Conservation (phyloP, 495 filamentous ascomycete species). For the Penicillium coffeae region DNA sequence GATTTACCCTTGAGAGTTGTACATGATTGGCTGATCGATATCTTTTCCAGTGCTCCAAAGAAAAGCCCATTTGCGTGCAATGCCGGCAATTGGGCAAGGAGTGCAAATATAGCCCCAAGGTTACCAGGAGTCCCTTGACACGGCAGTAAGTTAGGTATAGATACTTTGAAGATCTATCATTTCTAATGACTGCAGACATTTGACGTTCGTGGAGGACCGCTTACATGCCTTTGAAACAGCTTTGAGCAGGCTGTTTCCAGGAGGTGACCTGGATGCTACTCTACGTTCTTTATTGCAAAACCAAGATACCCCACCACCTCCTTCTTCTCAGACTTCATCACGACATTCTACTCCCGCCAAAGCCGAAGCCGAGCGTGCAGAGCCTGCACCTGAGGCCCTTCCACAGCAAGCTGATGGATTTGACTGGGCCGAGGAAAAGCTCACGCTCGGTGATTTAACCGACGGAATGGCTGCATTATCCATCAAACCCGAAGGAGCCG, state of each 20-base stretch:
- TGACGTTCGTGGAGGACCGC: conserved; percentile 49
- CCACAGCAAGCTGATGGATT: conserved; percentile 50
- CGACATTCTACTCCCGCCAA: conserved; percentile 39
- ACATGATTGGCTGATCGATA: conserved; percentile 6
- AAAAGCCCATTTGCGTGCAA: conserved; percentile 42
- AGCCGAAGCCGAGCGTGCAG: conserved; percentile 33
- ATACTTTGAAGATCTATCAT: background rate
- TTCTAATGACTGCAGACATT: conserved; percentile 32
- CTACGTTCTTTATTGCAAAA: conserved; percentile 43
- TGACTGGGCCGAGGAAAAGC: conserved; percentile 49
- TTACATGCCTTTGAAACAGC: conserved; percentile 44
- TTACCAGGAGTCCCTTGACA: conserved; percentile 45
- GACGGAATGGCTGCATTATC: conserved; percentile 54
- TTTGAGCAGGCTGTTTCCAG: conserved; percentile 40
- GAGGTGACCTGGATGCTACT: conserved; percentile 45
- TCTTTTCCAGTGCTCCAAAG: conserved; percentile 47
- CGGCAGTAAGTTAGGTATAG: conserved; percentile 48
- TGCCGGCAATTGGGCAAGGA: conserved; percentile 43
- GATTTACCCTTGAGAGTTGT: background rate
- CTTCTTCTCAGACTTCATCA: conserved; percentile 38
- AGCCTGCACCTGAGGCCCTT: conserved; percentile 41
- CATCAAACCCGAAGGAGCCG: conserved; percentile 46
- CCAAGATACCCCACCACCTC: conserved; percentile 29
- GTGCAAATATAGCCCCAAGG: conserved; percentile 49
- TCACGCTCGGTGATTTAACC: conserved; percentile 40